A percentile compares a stretch with the other conserved stretches of the same genome.
Conservation (phyloP, 805 yeast species). For the Cyberlindnera xylosilytica region DNA sequence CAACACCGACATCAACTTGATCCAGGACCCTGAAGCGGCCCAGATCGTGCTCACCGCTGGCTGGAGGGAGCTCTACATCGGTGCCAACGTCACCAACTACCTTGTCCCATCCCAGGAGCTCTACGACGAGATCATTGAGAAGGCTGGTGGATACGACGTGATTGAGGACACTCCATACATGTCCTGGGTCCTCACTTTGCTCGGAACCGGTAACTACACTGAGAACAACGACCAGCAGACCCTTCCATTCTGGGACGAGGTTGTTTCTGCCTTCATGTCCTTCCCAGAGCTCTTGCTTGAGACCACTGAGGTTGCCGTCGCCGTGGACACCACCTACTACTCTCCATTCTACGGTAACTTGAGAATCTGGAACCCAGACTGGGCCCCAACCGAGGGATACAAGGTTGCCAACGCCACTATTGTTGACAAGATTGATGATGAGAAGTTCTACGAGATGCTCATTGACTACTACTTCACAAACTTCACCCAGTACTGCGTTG, state of each 20-base stretch:
- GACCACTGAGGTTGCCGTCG: constrained; percentile 31
- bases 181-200: constrained; percentile 28
- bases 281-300: constrained; percentile 34
- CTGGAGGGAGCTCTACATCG: constrained; percentile 38
- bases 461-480: constrained; percentile 33
- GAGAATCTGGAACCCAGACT: constrained; percentile 36
- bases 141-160: constrained; percentile 32
- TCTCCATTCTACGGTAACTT: constrained; percentile 41
- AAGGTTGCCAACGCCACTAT: constrained; percentile 36
- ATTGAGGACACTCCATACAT: constrained; percentile 31
- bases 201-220: constrained; percentile 36
- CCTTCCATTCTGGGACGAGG: constrained; percentile 44
- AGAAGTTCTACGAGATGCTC: constrained; percentile 30
- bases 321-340: constrained; percentile 38
- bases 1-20: constrained; percentile 41
- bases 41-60: constrained; percentile 40
- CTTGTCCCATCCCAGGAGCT: constrained; percentile 37
- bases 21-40: constrained; percentile 45
- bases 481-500: constrained; percentile 37
- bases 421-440: constrained; percentile 32
- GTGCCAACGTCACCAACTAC: constrained; percentile 41
- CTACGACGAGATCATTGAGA: constrained; percentile 33
- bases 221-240: constrained; percentile 31
- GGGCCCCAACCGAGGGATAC: constrained; percentile 33
- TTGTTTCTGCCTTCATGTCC: constrained; percentile 36